Evolutionary conservation across 768 basidiomycete species (phyloP).

Genomic region (Lenzites betulinus): DNA sequence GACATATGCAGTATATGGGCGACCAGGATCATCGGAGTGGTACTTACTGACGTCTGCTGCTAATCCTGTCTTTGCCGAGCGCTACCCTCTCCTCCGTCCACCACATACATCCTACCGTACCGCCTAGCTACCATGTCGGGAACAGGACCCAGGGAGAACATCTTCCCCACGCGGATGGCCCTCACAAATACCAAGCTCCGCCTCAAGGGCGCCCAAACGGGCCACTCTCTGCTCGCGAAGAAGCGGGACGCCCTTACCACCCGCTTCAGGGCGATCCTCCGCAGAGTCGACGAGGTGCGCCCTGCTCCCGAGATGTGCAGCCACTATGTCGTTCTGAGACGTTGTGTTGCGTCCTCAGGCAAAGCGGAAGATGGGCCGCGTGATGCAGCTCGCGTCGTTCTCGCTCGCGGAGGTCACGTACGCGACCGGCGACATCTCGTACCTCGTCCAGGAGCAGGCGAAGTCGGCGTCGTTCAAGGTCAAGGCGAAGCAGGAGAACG

Average conservation of each 20-base stretch:
- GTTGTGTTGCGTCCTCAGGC: slow-evolving; percentile 53
- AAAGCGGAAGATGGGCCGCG: slow-evolving; percentile 97
- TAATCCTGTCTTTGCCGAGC: no score
- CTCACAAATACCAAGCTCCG: slow-evolving; percentile 90
- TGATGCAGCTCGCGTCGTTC: slow-evolving; percentile 98
- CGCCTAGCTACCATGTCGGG: slow-evolving; percentile 72
- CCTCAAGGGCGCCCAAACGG: slow-evolving; percentile 91
- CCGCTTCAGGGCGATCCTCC: slow-evolving; percentile 90
- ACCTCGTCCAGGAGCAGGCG: slow-evolving; percentile 96
- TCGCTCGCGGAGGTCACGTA: slow-evolving; percentile 99
- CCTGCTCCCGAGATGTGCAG: not conserved
- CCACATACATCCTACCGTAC: not conserved
- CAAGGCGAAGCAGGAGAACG: slow-evolving; percentile 95
- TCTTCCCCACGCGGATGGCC: slow-evolving; percentile 98
- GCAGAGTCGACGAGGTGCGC: slow-evolving; percentile 94
- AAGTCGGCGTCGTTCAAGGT: slow-evolving; percentile 91
- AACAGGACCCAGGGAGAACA: slow-evolving; percentile 84
- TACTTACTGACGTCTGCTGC: not conserved
- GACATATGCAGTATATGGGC: no score
- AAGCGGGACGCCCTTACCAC: slow-evolving; percentile 97
- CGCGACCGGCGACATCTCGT: slow-evolving; percentile 95
- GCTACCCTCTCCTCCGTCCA: not conserved
- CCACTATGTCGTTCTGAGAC: slow-evolving; percentile 7
- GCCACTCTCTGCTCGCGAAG: slow-evolving; percentile 94
- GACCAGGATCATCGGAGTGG: no score